phyloP scores from a whole-genome alignment of 768 basidiomycete species.

The Podaxis carcinomalis region DNA sequence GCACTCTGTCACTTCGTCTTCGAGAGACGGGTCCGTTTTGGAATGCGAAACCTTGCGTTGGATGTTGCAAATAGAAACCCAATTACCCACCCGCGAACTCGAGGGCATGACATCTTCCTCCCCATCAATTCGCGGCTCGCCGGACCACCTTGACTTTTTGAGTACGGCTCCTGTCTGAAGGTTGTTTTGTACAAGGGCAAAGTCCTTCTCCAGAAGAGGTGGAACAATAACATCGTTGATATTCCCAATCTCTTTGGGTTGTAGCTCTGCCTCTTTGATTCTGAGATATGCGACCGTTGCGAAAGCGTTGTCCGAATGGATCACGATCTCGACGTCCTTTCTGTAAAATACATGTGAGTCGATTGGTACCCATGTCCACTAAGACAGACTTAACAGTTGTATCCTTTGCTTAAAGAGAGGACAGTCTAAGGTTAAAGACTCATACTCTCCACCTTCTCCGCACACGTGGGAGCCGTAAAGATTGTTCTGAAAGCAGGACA shows the following conservation, averaged over 20 bases:
- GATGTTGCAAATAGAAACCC: constrained; percentile 68
- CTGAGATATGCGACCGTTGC: constrained; percentile 90
- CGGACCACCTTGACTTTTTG: background rate
- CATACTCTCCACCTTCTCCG: constrained; percentile 98
- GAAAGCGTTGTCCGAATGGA: constrained; percentile 77
- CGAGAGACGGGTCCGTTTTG: constrained; percentile 39
- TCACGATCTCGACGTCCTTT: constrained; percentile 62
- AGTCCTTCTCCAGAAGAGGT: constrained; percentile 46
- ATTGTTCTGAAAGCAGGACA: constrained; percentile 47
- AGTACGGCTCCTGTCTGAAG: background rate
- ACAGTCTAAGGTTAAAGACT: constrained; percentile 86
- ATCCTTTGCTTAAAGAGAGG: constrained; percentile 83
- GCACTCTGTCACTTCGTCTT: constrained; percentile 68
- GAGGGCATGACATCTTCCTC: background rate
- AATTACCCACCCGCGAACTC: constrained; percentile 42
- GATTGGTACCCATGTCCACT: background rate
- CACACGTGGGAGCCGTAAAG: constrained; percentile 90
- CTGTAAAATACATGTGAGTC: constrained; percentile 28
- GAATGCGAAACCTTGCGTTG: constrained; percentile 20
- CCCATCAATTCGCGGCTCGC: background rate
- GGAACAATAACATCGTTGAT: constrained; percentile 34
- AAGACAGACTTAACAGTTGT: constrained; percentile 44
- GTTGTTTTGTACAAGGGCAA: background rate
- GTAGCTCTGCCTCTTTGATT: constrained; percentile 64
- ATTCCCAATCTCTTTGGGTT: constrained; percentile 38